A percentile compares a stretch with the other conserved stretches of the same genome.
Conservation (phyloP, 805 yeast species). For the Clavispora carvajalis region DNA sequence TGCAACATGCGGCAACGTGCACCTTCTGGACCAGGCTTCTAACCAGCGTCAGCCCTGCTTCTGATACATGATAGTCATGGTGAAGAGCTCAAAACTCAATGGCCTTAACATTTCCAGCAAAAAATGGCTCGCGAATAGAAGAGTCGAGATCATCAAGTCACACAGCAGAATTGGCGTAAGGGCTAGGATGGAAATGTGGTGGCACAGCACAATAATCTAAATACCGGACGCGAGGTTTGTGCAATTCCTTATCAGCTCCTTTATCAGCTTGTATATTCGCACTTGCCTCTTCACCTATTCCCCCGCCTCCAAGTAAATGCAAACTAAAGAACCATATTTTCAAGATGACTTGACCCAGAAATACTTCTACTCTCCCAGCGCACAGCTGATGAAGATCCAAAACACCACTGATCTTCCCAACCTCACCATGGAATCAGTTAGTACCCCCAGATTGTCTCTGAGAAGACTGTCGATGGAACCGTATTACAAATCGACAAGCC, state of each 20-base stretch:
- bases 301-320: constrained; percentile 5
- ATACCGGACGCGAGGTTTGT: neutral
- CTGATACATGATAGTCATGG: no score
- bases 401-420: constrained; percentile 7
- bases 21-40: no score
- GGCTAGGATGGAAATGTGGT: no score
- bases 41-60: no score
- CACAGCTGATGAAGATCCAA: constrained; percentile 7
- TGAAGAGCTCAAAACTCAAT: no score
- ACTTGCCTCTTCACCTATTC: neutral
- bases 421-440: neutral
- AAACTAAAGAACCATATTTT: constrained; percentile 12
- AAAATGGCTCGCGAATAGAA: no score
- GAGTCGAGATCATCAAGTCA: no score
- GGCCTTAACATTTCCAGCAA: no score
- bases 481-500: constrained; percentile 6
- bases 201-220: no score
- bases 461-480: constrained; percentile 16
- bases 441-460: constrained; percentile 1
- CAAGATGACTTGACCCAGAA: constrained; percentile 10
- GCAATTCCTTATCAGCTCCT: constrained; percentile 1
- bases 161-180: no score
- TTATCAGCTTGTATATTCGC: neutral
- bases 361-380: constrained; percentile 3
- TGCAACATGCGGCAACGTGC: no score